A percentile compares a stretch with the other conserved stretches of the same genome.
Conservation (phyloP, 192 early-diverging fungal species). For the Podila epicladia region DNA sequence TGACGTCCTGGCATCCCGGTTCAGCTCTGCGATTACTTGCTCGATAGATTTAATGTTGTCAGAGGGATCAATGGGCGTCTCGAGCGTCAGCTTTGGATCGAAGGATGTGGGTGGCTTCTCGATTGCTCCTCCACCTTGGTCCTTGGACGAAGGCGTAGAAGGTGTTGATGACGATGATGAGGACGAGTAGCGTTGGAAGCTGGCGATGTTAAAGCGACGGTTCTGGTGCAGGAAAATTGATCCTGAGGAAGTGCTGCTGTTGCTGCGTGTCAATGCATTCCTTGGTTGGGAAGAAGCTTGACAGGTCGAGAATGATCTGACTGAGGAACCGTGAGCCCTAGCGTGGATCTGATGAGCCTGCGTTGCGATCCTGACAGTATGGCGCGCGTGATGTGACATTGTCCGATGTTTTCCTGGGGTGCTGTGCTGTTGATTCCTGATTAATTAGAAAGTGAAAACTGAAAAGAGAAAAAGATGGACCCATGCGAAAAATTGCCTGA, state of each 20-base stretch:
- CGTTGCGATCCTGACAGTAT: constrained; percentile 1
- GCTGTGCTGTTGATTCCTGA: background rate
- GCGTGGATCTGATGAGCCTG: background rate
- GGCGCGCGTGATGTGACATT: constrained; percentile 8
- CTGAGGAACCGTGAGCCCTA: background rate
- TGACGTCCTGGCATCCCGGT: constrained; percentile 1
- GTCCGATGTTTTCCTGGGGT: background rate
- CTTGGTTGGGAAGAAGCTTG: too few relatives aligned
- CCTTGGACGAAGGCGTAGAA: background rate
- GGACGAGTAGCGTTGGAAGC: too few relatives aligned
- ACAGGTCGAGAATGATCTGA: too few relatives aligned
- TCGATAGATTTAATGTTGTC: constrained; percentile 33
- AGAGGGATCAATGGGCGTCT: background rate
- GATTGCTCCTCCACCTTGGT: background rate
- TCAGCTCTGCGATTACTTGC: constrained; percentile 30
- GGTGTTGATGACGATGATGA: background rate
- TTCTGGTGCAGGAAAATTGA: background rate
- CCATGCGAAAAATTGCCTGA: too few relatives aligned
- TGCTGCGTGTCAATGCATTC: background rate
- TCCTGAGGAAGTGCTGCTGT: background rate
- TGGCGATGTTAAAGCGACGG: too few relatives aligned
- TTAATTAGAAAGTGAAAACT: background rate
- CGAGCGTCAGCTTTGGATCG: background rate
- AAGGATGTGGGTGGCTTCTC: constrained; percentile 18
- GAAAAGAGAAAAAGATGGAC: too few relatives aligned